phyloP scores from a whole-genome alignment of 1,284 basidiomycete species.

The Ustilago nuda region DNA sequence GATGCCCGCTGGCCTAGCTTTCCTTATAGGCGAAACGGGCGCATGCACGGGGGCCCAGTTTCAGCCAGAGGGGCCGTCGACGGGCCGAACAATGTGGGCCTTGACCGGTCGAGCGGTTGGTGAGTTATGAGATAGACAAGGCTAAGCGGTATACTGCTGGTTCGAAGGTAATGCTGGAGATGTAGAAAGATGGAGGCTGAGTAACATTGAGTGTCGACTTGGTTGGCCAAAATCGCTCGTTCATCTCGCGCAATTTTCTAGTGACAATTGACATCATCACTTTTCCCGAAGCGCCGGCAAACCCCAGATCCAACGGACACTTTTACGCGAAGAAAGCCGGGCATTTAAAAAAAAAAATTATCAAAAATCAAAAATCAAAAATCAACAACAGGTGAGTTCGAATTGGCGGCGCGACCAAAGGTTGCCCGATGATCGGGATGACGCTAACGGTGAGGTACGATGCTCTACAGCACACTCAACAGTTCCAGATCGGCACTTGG shows the following conservation, averaged over 20 bases:
- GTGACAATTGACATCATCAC: background rate
- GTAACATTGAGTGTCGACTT: background rate
- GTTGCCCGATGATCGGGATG: background rate
- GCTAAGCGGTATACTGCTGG: background rate
- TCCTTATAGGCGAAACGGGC: background rate
- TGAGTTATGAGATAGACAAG: background rate
- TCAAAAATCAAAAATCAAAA: background rate
- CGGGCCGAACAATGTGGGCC: background rate
- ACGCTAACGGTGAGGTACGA: background rate
- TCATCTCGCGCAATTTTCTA: background rate
- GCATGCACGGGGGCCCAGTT: background rate
- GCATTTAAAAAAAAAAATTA: background rate
- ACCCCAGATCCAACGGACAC: background rate
- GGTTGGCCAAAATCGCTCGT: background rate
- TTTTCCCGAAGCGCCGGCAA: conserved; percentile 1
- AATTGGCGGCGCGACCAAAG: too few relatives aligned
- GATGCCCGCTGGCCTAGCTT: background rate
- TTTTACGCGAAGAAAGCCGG: background rate
- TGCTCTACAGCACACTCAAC: background rate
- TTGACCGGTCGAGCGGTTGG: too few relatives aligned
- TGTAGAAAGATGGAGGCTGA: background rate
- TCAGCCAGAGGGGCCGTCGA: background rate
- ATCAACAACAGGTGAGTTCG: too few relatives aligned
- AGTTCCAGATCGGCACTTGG: background rate
- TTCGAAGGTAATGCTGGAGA: background rate